phyloP scores from a whole-genome alignment of 2,329 filamentous ascomycete species.

The Beauveria bassiana region DNA sequence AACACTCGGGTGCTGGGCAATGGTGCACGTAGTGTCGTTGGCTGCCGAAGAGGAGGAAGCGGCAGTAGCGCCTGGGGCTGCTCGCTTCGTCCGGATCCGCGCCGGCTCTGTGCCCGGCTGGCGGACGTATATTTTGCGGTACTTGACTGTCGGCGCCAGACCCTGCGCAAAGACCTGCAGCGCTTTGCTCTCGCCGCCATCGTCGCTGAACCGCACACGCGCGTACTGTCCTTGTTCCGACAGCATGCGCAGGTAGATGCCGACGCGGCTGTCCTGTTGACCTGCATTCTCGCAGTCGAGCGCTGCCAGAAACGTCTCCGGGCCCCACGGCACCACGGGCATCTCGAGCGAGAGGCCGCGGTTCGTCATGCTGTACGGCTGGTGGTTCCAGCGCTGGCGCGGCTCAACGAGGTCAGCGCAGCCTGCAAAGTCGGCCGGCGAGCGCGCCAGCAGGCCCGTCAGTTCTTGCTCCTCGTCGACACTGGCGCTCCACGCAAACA shows the following conservation, averaged over 20 bases:
- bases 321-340: constrained; percentile 9
- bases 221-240: not conserved
- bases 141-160: not conserved
- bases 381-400: not conserved
- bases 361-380: constrained; percentile 9
- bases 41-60: not conserved
- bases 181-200: not conserved
- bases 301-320: constrained; percentile 10
- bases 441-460: not conserved
- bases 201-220: not conserved
- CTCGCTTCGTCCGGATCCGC: not conserved
- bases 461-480: too few species aligned
- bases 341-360: constrained; percentile 10
- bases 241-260: constrained; percentile 8
- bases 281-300: constrained; percentile 2
- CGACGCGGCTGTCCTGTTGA: not conserved
- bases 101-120: not conserved
- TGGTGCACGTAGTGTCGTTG: not conserved
- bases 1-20: not conserved
- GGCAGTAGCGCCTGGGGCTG: not conserved
- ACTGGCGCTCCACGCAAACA: constrained; percentile 18
- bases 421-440: not conserved
- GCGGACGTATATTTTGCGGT: constrained; percentile 6
- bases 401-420: not conserved
- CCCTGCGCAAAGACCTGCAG: not conserved